These are phyloP conservation scores for Nannizziopsis barbatae DNA, from an alignment of 2,329 filamentous ascomycete species.

Conservation along the genomic window DNA sequence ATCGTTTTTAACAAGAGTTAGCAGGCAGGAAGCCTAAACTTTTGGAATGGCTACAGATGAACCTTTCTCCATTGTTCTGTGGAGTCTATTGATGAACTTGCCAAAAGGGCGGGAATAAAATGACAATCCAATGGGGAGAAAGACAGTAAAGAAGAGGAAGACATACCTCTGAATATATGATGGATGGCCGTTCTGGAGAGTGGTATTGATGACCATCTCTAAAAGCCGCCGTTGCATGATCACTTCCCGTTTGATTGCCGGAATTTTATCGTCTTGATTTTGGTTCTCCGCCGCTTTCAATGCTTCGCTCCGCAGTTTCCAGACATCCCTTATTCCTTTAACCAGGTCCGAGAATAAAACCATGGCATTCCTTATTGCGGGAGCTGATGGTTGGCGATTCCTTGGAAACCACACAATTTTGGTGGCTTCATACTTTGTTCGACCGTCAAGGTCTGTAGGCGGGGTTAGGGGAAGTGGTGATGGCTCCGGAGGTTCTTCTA, in stretches of 20 bases:
- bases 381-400: slow-evolving; percentile 39
- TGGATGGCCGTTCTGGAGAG: slow-evolving; percentile 36
- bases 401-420: slow-evolving; percentile 51
- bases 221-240: slow-evolving; percentile 47
- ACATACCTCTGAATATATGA: slow-evolving; percentile 42
- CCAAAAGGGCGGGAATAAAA: slow-evolving; percentile 13
- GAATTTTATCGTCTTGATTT: slow-evolving; percentile 44
- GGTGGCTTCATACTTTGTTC: slow-evolving; percentile 48
- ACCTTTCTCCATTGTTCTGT: slow-evolving; percentile 27
- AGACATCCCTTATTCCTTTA: slow-evolving; percentile 49
- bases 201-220: slow-evolving; percentile 39
- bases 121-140: slow-evolving; percentile 6
- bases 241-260: slow-evolving; percentile 46
- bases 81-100: slow-evolving; percentile 25
- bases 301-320: slow-evolving; percentile 47
- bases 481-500: slow-evolving; percentile 40
- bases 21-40: slow-evolving; percentile 20
- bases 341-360: slow-evolving; percentile 50
- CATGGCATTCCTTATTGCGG: slow-evolving; percentile 45
- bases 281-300: slow-evolving; percentile 49
- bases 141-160: background rate
- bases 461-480: slow-evolving; percentile 45
- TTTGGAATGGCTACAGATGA: slow-evolving; percentile 27
- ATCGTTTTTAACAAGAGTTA: slow-evolving; percentile 23
- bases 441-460: slow-evolving; percentile 43